Evolutionary conservation across 148 eudicot genomes (phyloP), one percentile per base, ranked within the genome.

Genomic region (Bassia scoparia): DNA sequence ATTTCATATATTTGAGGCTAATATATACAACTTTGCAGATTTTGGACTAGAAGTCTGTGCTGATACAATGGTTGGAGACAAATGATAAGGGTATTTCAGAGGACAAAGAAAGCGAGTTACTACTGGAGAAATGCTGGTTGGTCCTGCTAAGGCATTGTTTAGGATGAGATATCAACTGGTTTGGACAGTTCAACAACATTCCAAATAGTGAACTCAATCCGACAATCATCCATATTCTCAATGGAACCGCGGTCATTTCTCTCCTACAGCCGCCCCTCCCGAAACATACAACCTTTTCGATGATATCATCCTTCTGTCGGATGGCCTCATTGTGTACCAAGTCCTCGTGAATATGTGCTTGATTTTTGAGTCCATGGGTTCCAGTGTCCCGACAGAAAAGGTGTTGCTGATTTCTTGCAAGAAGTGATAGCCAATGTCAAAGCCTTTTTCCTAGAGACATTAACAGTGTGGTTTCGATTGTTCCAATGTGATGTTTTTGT

Each of bases 111-210:
- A 89, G 79, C 89, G 97, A 26, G 92, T 89, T 37, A 89, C 97
- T 29, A 89, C 91, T 48, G 96, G 95, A 78, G 97, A 92, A 63
- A 89, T 92, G 95, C 76, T 92, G 61, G 97, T 92, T 34, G 95
- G 97, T 69, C 92, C 95, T 58, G 44, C 92, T 20, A 87, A 82
- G 61, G 95, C 84, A 11, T 72, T 91, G 38, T 85, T 91, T 75
- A 91, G 97, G 97, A 91, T 72, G 94, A 91, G 72, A 91, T 91
- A 81, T 92, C 97, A 29, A 92, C 95, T 44, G 97, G 97, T 66
- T 81, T 92, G 67, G 97, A 92, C 69, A 89, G 95, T 79, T 92
- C 92, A 0, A 92, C 97, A 54, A 92, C 97, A 34, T 89, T 68
- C 76, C 92, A 88, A 71, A 87, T 92, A 60, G 95, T 88, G 73